Evolutionary conservation across 371 early-diverging fungal genomes (phyloP), one percentile per base, ranked within the genome.

Genomic region (Capillidium heterosporum): DNA sequence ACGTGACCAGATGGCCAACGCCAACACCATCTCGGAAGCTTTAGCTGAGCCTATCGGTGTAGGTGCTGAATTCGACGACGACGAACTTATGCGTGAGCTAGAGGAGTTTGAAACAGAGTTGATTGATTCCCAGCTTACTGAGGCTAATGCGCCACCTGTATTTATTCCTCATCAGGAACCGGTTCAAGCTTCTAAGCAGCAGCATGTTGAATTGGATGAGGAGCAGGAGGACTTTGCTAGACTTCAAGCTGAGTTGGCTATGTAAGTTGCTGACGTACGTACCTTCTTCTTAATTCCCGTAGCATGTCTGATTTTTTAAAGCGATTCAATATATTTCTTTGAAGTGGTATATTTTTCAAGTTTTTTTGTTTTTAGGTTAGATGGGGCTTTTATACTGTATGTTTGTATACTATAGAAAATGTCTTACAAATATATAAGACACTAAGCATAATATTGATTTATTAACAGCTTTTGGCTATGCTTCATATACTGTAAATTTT

Each of bases 1-100:
- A 59, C 80, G 91, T 54, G 95, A 95, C 58, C 92, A 95, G 67
- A 93, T 94, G 91, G 94, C 92, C 62, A 67, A 92, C 60, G 90
- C 92, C 19, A 90, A 91, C 63, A 95, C 95, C 69, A 82, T 97
- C 26, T 85, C 87, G 17, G 89, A 89, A 32, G 95, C 93, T 26
- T 89, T 97, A 60, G 81, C 93, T 47, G 83, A 84, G 65, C 94
- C 95, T 0, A 76, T 90, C 57, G 68, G 76, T 48, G 74, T 87
- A 59, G 92, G 90, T 11, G 68, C 78, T n/a, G 91, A 89, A 19
- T 46, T 90, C 64, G 93, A 95, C 65, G 95, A 95, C 71, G 92
- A 93, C 57, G 98, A 97, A 63, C 72, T 97, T 52, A 73, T 78
- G 44, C 82, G 77, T 28, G 98, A 97, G 67, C 73, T 97, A 56